Evolutionary conservation across 1,139 yeast species (phyloP).

Genomic region (Debaryomyces fabryi): DNA sequence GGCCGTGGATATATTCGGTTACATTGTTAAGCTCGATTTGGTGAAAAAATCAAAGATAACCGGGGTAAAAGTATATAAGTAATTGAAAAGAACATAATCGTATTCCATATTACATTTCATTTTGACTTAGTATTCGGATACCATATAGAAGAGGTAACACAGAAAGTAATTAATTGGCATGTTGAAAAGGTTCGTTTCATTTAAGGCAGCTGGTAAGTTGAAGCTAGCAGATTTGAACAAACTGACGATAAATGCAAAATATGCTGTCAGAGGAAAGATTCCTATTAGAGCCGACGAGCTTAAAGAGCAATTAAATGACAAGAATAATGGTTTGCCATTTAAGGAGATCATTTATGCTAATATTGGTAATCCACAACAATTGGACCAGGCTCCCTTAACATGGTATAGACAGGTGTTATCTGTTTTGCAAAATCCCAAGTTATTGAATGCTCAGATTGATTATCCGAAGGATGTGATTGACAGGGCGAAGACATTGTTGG

Average conservation of each 20-base stretch:
- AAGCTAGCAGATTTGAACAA: conserved; percentile 60
- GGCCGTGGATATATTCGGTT: conserved; percentile 1
- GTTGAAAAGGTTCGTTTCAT: conserved; percentile 13
- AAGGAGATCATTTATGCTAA: conserved; percentile 80
- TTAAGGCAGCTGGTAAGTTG: conserved; percentile 27
- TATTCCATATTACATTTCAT: not conserved
- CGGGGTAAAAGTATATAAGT: not conserved
- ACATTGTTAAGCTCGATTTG: not conserved
- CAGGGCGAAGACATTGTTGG: conserved; percentile 65
- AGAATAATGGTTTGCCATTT: conserved; percentile 70
- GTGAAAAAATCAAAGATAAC: conserved; percentile 1
- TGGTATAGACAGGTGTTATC: conserved; percentile 92
- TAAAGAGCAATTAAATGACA: conserved; percentile 27
- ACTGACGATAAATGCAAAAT: conserved; percentile 79
- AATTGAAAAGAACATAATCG: not conserved
- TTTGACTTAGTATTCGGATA: not conserved
- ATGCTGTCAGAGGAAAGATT: conserved; percentile 92
- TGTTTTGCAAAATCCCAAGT: conserved; percentile 78
- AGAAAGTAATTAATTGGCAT: conserved; percentile 5
- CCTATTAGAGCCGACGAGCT: conserved; percentile 94
- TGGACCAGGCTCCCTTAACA: conserved; percentile 92
- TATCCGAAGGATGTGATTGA: conserved; percentile 73
- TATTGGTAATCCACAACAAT: conserved; percentile 96
- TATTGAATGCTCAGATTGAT: conserved; percentile 42
- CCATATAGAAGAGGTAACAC: conserved; percentile 3